Percentiles rank a stretch among this genome's conserved stretches.
Evolutionary conservation across 495 filamentous ascomycete species (phyloP).

Genomic region (Daldinia loculata): DNA sequence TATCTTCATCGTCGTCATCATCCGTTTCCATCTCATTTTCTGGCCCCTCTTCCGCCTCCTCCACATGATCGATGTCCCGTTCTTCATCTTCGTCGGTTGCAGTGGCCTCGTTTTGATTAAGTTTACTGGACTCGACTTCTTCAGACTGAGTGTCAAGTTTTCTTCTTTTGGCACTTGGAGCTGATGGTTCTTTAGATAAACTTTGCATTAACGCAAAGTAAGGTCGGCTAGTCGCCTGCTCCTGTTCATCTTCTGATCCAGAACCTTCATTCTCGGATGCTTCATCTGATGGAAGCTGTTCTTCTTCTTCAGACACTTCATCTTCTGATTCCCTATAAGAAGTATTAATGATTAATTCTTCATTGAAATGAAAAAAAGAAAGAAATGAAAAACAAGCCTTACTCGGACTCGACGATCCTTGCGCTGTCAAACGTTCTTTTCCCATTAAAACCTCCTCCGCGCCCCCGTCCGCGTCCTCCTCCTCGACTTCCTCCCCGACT

Average conservation of each 20-base stretch:
- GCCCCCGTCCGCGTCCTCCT: conserved; percentile 23
- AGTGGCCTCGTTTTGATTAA: conserved; percentile 33
- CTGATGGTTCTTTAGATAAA: conserved; percentile 62
- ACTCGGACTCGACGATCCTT: conserved; percentile 42
- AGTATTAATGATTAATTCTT: conserved; percentile 27
- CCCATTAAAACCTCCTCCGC: conserved; percentile 7
- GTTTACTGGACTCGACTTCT: conserved; percentile 37
- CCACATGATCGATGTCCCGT: conserved; percentile 56
- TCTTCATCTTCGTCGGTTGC: conserved; percentile 40
- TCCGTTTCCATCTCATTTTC: conserved; percentile 47
- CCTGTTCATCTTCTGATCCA: conserved; percentile 54
- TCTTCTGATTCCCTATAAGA: conserved; percentile 50
- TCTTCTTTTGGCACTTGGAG: conserved; percentile 70
- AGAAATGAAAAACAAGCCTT: neutral
- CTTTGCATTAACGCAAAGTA: conserved; percentile 75
- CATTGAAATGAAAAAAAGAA: neutral
- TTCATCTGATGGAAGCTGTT: conserved; percentile 48
- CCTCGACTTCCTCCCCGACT: conserved; percentile 9
- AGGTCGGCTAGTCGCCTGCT: conserved; percentile 52
- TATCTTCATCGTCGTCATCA: conserved; percentile 58
- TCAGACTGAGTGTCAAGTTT: conserved; percentile 63
- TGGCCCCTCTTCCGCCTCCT: conserved; percentile 59
- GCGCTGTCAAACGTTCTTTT: conserved; percentile 38
- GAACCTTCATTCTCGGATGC: conserved; percentile 53
- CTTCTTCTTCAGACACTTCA: conserved; percentile 54